Conservation (phyloP, 805 yeast species). For the Cyberlindnera bimundalis region DNA sequence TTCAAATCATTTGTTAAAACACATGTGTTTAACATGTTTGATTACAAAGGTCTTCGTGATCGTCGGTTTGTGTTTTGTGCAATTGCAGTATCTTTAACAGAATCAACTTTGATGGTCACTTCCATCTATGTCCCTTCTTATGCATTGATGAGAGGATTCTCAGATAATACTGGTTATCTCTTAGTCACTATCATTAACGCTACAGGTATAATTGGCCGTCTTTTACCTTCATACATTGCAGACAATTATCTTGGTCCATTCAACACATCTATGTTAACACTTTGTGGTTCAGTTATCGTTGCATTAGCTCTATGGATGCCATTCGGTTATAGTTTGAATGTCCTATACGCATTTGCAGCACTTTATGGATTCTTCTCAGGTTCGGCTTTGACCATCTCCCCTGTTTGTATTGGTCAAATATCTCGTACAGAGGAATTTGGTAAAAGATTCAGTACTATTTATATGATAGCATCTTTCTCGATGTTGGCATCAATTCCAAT, state of each 20-base stretch:
- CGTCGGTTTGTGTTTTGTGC: constrained; percentile 39
- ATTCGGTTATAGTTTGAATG: constrained; percentile 33
- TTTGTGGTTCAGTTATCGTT: constrained; percentile 29
- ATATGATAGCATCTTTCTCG: constrained; percentile 50
- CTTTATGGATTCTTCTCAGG: constrained; percentile 53
- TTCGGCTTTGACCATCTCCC: constrained; percentile 50
- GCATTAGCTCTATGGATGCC: constrained; percentile 40
- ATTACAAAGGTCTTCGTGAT: constrained; percentile 39
- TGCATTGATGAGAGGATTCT: constrained; percentile 44
- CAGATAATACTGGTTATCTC: constrained; percentile 41
- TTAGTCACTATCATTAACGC: constrained; percentile 45
- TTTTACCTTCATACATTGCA: constrained; percentile 39
- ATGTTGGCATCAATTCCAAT: constrained; percentile 46
- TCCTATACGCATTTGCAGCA: constrained; percentile 41
- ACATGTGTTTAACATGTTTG: constrained; percentile 24
- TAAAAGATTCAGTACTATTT: constrained; percentile 51
- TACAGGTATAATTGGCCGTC: constrained; percentile 43
- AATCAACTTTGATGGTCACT: constrained; percentile 31
- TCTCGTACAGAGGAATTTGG: constrained; percentile 52
- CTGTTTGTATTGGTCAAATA: constrained; percentile 57
- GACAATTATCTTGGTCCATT: constrained; percentile 47
- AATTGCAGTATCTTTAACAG: constrained; percentile 39
- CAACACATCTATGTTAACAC: constrained; percentile 42
- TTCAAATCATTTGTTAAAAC: constrained; percentile 9
- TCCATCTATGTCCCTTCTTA: constrained; percentile 51